Evolutionary conservation across 495 filamentous ascomycete species (phyloP), one percentile per base, ranked within the genome.

Genomic region (Xylaria longipes): DNA sequence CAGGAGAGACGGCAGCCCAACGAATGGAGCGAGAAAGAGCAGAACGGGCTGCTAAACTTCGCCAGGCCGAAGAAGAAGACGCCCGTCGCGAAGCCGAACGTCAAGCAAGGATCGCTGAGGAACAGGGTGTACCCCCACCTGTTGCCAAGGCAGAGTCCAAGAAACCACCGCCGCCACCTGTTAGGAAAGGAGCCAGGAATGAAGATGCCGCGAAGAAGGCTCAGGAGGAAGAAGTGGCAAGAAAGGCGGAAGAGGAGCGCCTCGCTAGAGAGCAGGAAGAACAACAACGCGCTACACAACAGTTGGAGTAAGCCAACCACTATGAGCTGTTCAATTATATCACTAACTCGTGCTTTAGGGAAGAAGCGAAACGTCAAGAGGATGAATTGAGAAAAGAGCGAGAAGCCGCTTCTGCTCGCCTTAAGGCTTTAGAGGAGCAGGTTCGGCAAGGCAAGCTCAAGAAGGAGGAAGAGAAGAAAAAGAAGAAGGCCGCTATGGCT

Each of bases 371-470:
- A 68, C 81, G 85, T 20, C 92, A 94, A 75, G 93, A 97, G 77
- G 88, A 91, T 17, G 95, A 95, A 66, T 86, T 97, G 41, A 88
- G 85, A 35, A 89, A 84, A 71, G 94, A 97, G 80, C 91, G 91
- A 60, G 90, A 94, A 72, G 95, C 91, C 56, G 89, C 94, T 58
- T 90, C 92, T 75, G 93, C 92, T 54, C 91, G 94, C 56, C 88
- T 97, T 27, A 91, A 89, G 74, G 95, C 94, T 31, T 87, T 99
- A 35, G 94, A 99, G 77, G 93, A 98, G 77, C 94, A 97, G 79
- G 94, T 98, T 57, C 91, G 91, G 72, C 92, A 94, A 80, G 95
- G 95, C 67, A 98, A 98, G 82, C 82, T 98, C n/a, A 97, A 95
- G 87, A 97, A 96, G 79, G 91, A 95, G 75, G 97, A 98, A 80